Evolutionary conservation across 139 green algal species (phyloP).

Genomic region (Gonium pectorale): DNA sequence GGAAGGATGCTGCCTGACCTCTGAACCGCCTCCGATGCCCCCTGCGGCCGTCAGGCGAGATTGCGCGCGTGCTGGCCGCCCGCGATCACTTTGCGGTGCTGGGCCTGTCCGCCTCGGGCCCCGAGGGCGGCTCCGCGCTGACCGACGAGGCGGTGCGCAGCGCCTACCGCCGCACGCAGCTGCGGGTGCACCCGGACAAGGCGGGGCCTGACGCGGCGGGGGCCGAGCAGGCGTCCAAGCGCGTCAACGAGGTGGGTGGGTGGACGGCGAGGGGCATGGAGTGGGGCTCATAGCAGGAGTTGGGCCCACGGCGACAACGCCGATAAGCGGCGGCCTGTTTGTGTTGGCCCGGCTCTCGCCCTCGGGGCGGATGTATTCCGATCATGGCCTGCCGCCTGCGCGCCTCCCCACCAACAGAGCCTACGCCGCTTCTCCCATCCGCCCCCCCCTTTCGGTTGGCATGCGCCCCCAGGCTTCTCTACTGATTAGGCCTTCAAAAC

Average conservation of each 20-base stretch:
- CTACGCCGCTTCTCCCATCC: not conserved
- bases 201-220: conserved; percentile 31
- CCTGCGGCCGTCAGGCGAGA: conserved; percentile 5
- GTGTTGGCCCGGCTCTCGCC: too few species aligned
- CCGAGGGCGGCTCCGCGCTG: conserved; percentile 16
- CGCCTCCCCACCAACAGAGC: not conserved
- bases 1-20: too few species aligned
- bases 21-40: too few species aligned
- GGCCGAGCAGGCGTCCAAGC: conserved; percentile 24
- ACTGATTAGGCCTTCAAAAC: too few species aligned
- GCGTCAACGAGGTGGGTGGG: conserved; percentile 30
- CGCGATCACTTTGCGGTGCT: conserved; percentile 32
- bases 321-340: not conserved
- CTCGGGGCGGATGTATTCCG: too few species aligned
- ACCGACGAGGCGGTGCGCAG: conserved; percentile 12
- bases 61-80: conserved; percentile 25
- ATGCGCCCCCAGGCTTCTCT: too few species aligned
- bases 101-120: not conserved
- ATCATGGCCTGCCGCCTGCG: not conserved
- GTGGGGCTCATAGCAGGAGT: not conserved
- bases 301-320: not conserved
- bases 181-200: conserved; percentile 39
- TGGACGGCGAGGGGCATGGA: not conserved
- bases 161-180: conserved; percentile 22
- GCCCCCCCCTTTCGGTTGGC: not conserved